These are phyloP conservation scores for grape (Vitis vinifera) DNA, from an alignment of 164 flowering plant genomes.

Conservation along the genomic window DNA sequence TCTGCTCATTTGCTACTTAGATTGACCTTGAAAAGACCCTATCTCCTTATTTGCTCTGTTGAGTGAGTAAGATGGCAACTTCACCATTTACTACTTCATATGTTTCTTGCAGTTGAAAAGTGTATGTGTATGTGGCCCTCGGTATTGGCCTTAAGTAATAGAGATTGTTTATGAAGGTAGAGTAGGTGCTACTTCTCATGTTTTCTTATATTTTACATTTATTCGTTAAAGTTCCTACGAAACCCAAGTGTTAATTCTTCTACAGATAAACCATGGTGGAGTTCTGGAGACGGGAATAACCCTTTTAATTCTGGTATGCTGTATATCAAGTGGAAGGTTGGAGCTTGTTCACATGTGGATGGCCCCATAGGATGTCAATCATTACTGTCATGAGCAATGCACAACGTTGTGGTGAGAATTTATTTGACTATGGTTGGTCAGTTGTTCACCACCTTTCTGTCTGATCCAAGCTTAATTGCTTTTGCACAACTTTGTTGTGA, in stretches of 20 bases:
- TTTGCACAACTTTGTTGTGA: constrained; percentile 94
- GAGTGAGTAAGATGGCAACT: neutral
- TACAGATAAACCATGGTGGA: constrained; percentile 91
- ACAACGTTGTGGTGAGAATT: constrained; percentile 55
- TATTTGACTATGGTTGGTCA: constrained; percentile 42
- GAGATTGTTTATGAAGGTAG: constrained; percentile 81
- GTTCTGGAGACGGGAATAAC: constrained; percentile 54
- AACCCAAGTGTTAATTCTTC: neutral
- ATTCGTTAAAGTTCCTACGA: neutral
- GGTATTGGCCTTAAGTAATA: constrained; percentile 91
- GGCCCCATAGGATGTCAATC: constrained; percentile 96
- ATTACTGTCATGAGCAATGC: constrained; percentile 86
- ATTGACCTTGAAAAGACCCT: too few relatives aligned
- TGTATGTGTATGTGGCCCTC: constrained; percentile 90
- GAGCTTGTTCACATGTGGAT: constrained; percentile 93
- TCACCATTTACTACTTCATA: neutral
- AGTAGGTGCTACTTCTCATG: neutral
- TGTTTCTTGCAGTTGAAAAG: constrained; percentile 66
- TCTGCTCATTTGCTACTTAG: too few relatives aligned
- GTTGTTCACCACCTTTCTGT: constrained; percentile 86
- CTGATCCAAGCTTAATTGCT: constrained; percentile 92
- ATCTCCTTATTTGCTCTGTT: neutral
- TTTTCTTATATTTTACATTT: neutral
- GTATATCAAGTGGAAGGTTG: constrained; percentile 88
- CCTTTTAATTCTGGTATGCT: constrained; percentile 88